Conservation (phyloP, 768 basidiomycete genomes). For the Phlegmacium glaucopus region DNA sequence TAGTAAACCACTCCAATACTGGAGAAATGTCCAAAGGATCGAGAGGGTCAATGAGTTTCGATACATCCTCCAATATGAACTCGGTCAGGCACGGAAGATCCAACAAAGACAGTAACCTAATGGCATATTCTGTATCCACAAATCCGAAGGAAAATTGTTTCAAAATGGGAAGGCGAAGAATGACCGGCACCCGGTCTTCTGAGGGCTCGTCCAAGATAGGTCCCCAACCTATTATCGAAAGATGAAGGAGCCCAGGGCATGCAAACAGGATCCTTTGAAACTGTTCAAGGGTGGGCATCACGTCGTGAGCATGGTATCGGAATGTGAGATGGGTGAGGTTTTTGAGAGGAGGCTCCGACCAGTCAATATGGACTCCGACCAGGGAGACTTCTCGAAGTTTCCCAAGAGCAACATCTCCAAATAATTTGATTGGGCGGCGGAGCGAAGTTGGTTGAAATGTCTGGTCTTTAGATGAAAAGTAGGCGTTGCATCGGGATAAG, state of each 20-base stretch:
- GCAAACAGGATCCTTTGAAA: slow-evolving; percentile 40
- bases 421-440: slow-evolving; percentile 38
- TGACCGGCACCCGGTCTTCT: not conserved
- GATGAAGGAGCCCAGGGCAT: slow-evolving; percentile 38
- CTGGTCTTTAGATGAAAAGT: slow-evolving; percentile 43
- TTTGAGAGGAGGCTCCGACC: slow-evolving; percentile 37
- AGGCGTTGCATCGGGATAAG: slow-evolving; percentile 57
- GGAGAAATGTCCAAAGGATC: slow-evolving; percentile 31
- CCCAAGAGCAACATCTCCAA: slow-evolving; percentile 34
- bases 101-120: slow-evolving; percentile 21
- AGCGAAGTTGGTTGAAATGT: slow-evolving; percentile 41
- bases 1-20: slow-evolving; percentile 32
- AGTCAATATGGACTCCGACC: slow-evolving; percentile 57
- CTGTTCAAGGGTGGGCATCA: slow-evolving; percentile 49
- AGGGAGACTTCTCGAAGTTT: slow-evolving; percentile 41
- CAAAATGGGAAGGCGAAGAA: slow-evolving; percentile 34
- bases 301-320: slow-evolving; percentile 53
- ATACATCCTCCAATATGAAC: slow-evolving; percentile 46
- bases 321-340: slow-evolving; percentile 47
- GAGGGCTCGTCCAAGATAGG: slow-evolving; percentile 26
- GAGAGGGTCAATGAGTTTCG: slow-evolving; percentile 30
- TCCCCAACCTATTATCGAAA: slow-evolving; percentile 54
- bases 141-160: slow-evolving; percentile 36
- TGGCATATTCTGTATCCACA: slow-evolving; percentile 19
- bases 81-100: slow-evolving; percentile 32